Base-by-base conservation (phyloP, 2,329 filamentous ascomycete genomes). In the Capronia americana region DNA sequence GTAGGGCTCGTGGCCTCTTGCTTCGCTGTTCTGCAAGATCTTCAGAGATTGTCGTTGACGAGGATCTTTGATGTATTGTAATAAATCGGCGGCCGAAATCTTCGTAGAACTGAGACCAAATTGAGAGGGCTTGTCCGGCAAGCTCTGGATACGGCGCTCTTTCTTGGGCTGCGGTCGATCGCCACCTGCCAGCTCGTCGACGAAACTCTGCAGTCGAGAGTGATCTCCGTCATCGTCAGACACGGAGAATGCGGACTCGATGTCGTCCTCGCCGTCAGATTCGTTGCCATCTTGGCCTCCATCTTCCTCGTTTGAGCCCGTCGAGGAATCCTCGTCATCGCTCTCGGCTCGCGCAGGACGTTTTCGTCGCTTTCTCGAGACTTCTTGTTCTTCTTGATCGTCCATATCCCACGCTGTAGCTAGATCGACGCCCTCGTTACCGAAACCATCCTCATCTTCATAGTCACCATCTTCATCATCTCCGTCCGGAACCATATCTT, bases 31-130 rank as follows among this genome's bases (percentile, higher is more conserved):
- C 69, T 83, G 85, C 74, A 93, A 85, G 69, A 91, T 85, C 78
- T 94, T 95, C 57, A 95, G 83, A 0, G 92, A 90, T 73, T 90
- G 92, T 75, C 92, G 93, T 73, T 93, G 86, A 56, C 88, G 84
- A 2, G 90, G 87, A 74, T 96, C 92, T 66, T 88, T 89, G 56
- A 92, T 84, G 12, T 88, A 87, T 26, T 88, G 83, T 56, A 96
- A 81, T 11, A 97, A 84, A 76, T 96, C 92, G 66, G 89, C 86
- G 20, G 96, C 82, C 41, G 88, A 89, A 66, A 96, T 85, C 76
- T 93, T 92, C 63, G 88, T 87, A 41, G 83, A 81, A 5, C 84
- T 85, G 38, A 86, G 77, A 10, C 85, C 82, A 73, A 85, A 83
- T 32, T 90, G 86, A 0, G 86, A 86, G 1, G 86, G 86, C n/a